These are phyloP conservation scores for Lipomyces oligophaga DNA, from an alignment of 805 yeast genomes.

Conservation along the genomic window DNA sequence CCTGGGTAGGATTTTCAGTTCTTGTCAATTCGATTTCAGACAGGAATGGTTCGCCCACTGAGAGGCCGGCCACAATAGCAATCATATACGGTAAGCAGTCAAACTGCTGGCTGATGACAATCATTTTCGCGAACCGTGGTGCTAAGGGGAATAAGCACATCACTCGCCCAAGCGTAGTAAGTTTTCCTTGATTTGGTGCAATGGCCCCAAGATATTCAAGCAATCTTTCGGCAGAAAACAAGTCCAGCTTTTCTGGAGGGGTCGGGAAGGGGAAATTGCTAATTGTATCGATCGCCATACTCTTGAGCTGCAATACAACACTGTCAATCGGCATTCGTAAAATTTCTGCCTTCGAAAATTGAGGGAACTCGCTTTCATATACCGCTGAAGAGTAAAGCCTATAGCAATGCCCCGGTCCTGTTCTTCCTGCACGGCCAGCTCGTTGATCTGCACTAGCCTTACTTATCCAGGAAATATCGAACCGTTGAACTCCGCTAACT, in stretches of 20 bases:
- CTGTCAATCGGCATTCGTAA: slow-evolving; percentile 94
- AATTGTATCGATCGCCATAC: slow-evolving; percentile 92
- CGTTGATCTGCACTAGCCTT: slow-evolving; percentile 96
- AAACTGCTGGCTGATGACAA: slow-evolving; percentile 80
- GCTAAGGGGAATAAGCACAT: slow-evolving; percentile 91
- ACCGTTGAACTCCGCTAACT: slow-evolving; percentile 86
- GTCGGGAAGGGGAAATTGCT: slow-evolving; percentile 95
- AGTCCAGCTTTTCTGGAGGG: slow-evolving; percentile 65
- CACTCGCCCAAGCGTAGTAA: slow-evolving; percentile 75
- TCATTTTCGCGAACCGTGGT: slow-evolving; percentile 88
- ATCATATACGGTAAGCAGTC: slow-evolving; percentile 84
- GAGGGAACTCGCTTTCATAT: slow-evolving; percentile 76
- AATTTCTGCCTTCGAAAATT: slow-evolving; percentile 85
- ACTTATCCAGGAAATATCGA: slow-evolving; percentile 85
- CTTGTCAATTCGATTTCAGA: slow-evolving; percentile 61
- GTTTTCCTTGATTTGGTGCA: slow-evolving; percentile 46
- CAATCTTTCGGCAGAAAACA: slow-evolving; percentile 63
- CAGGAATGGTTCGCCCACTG: slow-evolving; percentile 90
- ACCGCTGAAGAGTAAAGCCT: slow-evolving; percentile 90
- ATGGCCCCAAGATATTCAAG: slow-evolving; percentile 77
- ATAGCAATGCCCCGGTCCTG: slow-evolving; percentile 98
- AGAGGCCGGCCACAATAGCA: slow-evolving; percentile 83
- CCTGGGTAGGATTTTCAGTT: slow-evolving; percentile 34
- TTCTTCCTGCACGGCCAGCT: slow-evolving; percentile 96
- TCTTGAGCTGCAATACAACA: slow-evolving; percentile 90